These are phyloP conservation scores for Cupressus sempervirens DNA, from an alignment of 75 land plant genomes.

Conservation along the genomic window DNA sequence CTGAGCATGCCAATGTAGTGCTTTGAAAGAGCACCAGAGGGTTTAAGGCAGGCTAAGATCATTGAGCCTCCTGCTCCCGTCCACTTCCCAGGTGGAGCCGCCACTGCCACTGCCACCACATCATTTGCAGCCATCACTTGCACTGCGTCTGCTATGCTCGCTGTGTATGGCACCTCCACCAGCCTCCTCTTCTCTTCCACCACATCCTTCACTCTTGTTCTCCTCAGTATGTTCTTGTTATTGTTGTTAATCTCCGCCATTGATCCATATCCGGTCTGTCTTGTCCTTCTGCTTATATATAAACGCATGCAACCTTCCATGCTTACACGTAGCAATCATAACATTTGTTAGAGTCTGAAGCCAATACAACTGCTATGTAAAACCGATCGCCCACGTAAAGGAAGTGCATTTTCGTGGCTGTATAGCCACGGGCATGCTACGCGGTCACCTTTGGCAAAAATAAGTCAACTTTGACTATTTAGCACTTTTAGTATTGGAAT, in stretches of 20 bases:
- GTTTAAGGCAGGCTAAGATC: slow-evolving; percentile 78
- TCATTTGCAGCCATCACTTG: slow-evolving; percentile 66
- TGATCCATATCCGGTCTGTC: no score
- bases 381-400: no score
- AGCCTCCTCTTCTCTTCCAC: slow-evolving; percentile 55
- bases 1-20: slow-evolving; percentile 96
- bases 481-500: no score
- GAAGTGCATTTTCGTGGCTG: no score
- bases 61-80: slow-evolving; percentile 93
- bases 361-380: no score
- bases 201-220: slow-evolving; percentile 39
- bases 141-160: slow-evolving; percentile 66
- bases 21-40: slow-evolving; percentile 70
- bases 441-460: no score
- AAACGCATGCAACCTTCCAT: no score
- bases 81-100: slow-evolving; percentile 95
- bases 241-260: not conserved
- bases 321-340: no score
- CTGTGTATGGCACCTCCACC: slow-evolving; percentile 93
- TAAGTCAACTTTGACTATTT: no score
- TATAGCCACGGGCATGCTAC: no score
- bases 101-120: slow-evolving; percentile 86
- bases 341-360: no score
- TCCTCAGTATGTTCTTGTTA: slow-evolving; percentile 24
- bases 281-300: no score